Base-by-base conservation (phyloP, 306 rosid species). In the Dalbergia cochinchinensis region DNA sequence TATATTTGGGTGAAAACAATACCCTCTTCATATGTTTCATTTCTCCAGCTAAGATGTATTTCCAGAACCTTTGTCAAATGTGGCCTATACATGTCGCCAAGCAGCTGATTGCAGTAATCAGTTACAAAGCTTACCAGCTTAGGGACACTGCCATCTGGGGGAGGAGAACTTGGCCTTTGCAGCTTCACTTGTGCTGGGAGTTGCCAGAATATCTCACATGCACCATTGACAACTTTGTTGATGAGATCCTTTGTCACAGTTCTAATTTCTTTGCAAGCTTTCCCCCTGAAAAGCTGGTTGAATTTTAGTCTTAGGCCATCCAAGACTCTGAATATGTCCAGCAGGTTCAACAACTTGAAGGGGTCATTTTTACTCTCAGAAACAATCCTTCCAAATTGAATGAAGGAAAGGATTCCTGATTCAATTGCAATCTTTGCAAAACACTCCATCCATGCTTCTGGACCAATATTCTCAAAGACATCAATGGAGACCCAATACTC, bases 171-270 rank as follows among this genome's bases (percentile, higher is more conserved):
- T 66, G 80, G 86, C 88, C 96, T 76, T 75, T 87, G 92, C 84
- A 80, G 61, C 84, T 84, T 90, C 18, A 93, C 96, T 82, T 96
- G 99, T 34, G 82, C 74, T 11, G 99, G 94, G 84, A 96, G 97
- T 59, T 91, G 91, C 84, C 87, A 83, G 84, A 96, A 91, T 75
- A 96, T 83, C 75, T 86, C 93, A 71, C 83, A 84, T 19, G 85
- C 87, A 15, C 96, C 91, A 62, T 90, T 83, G 6, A 96, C 88
- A 35, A 96, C 88, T 73, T 39, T 63, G 69, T 81, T 87, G 72
- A 95, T 77, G 8, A 95, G 90, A 82, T 93, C 98, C 80, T 93
- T 90, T 19, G 90, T 95, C 57, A 71, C 63, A 64, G 33, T 83
- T 75, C 85, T 91, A 33, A 93, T 90, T 79, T 89, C 91, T 19